Evolutionary conservation across 208 protist species (phyloP).

Genomic region (Acanthamoeba healyi): DNA sequence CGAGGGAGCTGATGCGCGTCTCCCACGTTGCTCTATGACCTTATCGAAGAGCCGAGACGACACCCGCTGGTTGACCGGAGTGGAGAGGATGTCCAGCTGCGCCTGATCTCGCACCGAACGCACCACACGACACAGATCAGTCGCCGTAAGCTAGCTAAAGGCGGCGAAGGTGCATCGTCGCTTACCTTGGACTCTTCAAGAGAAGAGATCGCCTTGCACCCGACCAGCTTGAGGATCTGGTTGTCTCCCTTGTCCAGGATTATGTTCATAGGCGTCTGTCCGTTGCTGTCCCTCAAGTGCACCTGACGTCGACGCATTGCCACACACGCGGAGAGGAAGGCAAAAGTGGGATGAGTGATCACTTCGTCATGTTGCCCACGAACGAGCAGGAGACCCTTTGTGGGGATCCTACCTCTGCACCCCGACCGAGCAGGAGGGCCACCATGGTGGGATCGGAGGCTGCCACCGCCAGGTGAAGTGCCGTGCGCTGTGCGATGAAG

Average conservation of each 20-base stretch:
- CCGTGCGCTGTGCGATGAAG: background rate
- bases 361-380: background rate
- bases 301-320: too few species aligned
- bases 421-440: slow-evolving; percentile 21
- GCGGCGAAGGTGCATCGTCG: background rate
- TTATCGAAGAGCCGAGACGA: background rate
- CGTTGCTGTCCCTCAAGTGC: slow-evolving; percentile 45
- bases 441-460: slow-evolving; percentile 50
- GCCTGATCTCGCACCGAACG: background rate
- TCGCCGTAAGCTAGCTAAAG: background rate
- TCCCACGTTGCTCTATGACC: background rate
- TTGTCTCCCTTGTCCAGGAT: slow-evolving; percentile 65
- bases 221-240: slow-evolving; percentile 68
- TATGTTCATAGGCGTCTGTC: slow-evolving; percentile 55
- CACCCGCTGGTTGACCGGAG: background rate
- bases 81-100: background rate
- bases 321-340: background rate
- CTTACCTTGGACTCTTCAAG: slow-evolving; percentile 44
- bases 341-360: background rate
- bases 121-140: background rate
- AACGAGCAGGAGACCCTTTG: background rate
- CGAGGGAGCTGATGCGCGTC: background rate
- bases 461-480: slow-evolving; percentile 35
- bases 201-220: slow-evolving; percentile 41
- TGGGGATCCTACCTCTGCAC: slow-evolving; percentile 28